Conservation (phyloP, 345 rosid species). For the Durio zibethinus region DNA sequence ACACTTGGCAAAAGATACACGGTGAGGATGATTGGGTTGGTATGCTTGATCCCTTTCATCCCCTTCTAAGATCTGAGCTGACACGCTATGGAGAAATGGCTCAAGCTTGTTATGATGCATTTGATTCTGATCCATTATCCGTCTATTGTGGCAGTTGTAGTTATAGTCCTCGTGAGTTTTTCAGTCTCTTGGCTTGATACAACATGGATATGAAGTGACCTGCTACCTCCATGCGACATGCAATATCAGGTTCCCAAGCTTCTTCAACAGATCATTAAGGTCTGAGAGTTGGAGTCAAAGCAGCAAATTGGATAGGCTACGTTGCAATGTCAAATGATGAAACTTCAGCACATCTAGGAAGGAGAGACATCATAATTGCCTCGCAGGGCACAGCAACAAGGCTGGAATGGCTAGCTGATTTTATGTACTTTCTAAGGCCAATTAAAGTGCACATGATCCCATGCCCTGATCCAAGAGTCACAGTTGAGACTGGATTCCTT, state of each 20-base stretch:
- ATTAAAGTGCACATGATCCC: constrained; percentile 8
- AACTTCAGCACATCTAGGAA: constrained; percentile 15
- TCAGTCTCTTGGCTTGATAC: constrained; percentile 1
- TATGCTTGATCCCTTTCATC: constrained; percentile 17
- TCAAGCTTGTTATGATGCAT: constrained; percentile 21
- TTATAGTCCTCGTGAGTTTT: constrained; percentile 2
- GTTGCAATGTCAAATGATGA: constrained; percentile 30
- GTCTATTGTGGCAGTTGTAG: constrained; percentile 16
- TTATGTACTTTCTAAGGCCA: constrained; percentile 22
- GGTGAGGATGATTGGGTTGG: constrained; percentile 15
- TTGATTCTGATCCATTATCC: constrained; percentile 16
- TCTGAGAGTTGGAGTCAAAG: constrained; percentile 19
- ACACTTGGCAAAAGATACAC: constrained; percentile 8
- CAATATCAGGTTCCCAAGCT: constrained; percentile 18
- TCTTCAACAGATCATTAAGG: constrained; percentile 20
- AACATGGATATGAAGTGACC: constrained; percentile 22
- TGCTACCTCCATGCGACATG: constrained; percentile 25
- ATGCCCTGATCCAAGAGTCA: constrained; percentile 14
- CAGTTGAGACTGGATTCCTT: constrained; percentile 28
- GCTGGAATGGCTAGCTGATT: constrained; percentile 30
- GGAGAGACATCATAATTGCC: constrained; percentile 25
- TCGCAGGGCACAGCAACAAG: constrained; percentile 19
- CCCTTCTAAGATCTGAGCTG: constrained; percentile 17
- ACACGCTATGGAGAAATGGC: constrained; percentile 18
- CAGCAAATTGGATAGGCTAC: constrained; percentile 34